These are phyloP conservation scores for Leccinum incarnatum DNA, from an alignment of 768 basidiomycete species.

Conservation along the genomic window DNA sequence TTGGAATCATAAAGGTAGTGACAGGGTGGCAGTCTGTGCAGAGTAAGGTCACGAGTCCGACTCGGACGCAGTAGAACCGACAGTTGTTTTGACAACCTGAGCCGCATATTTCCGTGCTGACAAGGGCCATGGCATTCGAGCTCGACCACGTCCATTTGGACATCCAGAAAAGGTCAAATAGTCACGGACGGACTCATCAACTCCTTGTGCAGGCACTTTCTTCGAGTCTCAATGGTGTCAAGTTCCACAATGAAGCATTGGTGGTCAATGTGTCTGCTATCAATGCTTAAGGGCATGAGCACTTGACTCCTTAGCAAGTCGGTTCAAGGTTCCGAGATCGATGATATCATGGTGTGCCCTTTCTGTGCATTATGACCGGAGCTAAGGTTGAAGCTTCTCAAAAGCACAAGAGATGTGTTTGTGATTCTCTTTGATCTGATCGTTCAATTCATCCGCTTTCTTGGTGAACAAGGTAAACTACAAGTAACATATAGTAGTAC, in stretches of 20 bases:
- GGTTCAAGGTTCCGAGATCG: slow-evolving; percentile 33
- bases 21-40: too few relatives aligned
- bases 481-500: background rate
- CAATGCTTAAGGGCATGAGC: slow-evolving; percentile 42
- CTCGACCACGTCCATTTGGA: slow-evolving; percentile 33
- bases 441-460: background rate
- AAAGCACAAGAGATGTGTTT: too few relatives aligned
- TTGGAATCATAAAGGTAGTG: too few relatives aligned
- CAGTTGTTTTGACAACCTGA: too few relatives aligned
- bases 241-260: slow-evolving; percentile 44
- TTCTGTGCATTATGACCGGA: slow-evolving; percentile 37
- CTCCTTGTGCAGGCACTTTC: slow-evolving; percentile 37
- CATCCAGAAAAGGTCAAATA: slow-evolving; percentile 27
- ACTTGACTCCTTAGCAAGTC: slow-evolving; percentile 16
- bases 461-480: background rate
- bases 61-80: too few relatives aligned
- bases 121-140: slow-evolving; percentile 20
- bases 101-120: too few relatives aligned
- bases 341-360: slow-evolving; percentile 52
- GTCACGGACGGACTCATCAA: slow-evolving; percentile 34
- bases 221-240: slow-evolving; percentile 44
- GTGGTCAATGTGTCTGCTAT: slow-evolving; percentile 42
- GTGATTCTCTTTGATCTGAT: too few relatives aligned
- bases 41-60: too few relatives aligned
- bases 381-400: too few relatives aligned